These are phyloP conservation scores for Fraxinus dipetala DNA, from an alignment of 305 asterid genomes.

Conservation along the genomic window DNA sequence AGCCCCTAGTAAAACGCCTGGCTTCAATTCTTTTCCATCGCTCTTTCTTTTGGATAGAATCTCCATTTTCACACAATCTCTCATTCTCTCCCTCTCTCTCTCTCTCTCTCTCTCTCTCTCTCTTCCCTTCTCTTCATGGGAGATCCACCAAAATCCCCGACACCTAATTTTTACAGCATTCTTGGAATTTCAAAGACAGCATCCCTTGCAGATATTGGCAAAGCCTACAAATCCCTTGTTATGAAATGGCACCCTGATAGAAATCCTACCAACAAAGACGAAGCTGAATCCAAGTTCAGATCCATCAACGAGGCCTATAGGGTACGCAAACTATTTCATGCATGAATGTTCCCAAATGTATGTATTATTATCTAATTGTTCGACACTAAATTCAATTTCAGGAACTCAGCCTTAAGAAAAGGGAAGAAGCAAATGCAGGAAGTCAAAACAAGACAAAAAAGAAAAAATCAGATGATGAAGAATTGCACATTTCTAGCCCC, in stretches of 20 bases:
- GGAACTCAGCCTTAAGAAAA: conserved; percentile 67
- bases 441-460: conserved; percentile 21
- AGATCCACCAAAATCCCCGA: conserved; percentile 45
- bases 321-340: conserved; percentile 32
- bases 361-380: not conserved
- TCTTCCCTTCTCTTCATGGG: conserved; percentile 42
- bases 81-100: not conserved
- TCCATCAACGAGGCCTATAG: conserved; percentile 78
- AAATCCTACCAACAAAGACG: conserved; percentile 52
- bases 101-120: conserved; percentile 13
- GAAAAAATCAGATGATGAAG: conserved; percentile 38
- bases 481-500: conserved; percentile 61
- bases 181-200: conserved; percentile 65
- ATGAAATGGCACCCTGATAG: conserved; percentile 81
- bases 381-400: conserved; percentile 13
- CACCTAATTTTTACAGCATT: conserved; percentile 44
- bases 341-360: not conserved
- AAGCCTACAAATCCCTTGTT: conserved; percentile 58
- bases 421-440: conserved; percentile 44
- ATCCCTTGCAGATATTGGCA: conserved; percentile 61
- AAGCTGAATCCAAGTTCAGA: conserved; percentile 55
- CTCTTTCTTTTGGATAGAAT: conserved; percentile 30
- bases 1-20: conserved; percentile 32
- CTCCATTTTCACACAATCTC: conserved; percentile 18
- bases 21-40: conserved; percentile 8